Evolutionary conservation across 2,329 filamentous ascomycete genomes (phyloP).

Genomic region (Pestalotiopsis fici): DNA sequence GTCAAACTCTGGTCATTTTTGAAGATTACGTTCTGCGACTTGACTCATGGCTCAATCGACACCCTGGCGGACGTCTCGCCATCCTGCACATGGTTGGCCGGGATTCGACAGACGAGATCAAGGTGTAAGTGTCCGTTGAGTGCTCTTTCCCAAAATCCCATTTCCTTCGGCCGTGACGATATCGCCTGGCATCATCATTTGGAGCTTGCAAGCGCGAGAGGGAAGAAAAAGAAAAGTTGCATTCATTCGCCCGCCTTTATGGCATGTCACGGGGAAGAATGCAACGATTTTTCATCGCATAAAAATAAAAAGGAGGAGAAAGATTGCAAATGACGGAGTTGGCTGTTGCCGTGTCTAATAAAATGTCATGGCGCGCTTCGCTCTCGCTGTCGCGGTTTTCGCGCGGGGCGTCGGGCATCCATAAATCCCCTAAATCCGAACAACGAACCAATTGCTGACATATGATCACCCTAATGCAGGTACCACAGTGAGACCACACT

Average conservation of each 20-base stretch:
- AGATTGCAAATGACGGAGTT: not conserved
- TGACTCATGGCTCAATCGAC: constrained; percentile 58
- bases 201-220: not conserved
- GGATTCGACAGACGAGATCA: constrained; percentile 61
- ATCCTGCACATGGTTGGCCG: constrained; percentile 63
- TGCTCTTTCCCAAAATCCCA: not conserved
- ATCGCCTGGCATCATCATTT: not conserved
- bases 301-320: not conserved
- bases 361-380: not conserved
- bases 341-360: not conserved
- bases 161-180: not conserved
- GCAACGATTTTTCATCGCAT: not conserved
- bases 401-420: not conserved
- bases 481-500: constrained; percentile 58
- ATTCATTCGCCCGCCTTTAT: not conserved
- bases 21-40: constrained; percentile 56
- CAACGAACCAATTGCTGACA: constrained; percentile 22
- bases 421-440: not conserved
- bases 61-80: constrained; percentile 60
- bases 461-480: constrained; percentile 35
- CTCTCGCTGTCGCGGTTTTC: not conserved
- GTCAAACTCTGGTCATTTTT: constrained; percentile 56
- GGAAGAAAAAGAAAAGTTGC: not conserved
- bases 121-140: constrained; percentile 44
- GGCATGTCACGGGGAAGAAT: not conserved